phyloP scores from a whole-genome alignment of 345 rosid genomes.

The Aurinia saxatilis region DNA sequence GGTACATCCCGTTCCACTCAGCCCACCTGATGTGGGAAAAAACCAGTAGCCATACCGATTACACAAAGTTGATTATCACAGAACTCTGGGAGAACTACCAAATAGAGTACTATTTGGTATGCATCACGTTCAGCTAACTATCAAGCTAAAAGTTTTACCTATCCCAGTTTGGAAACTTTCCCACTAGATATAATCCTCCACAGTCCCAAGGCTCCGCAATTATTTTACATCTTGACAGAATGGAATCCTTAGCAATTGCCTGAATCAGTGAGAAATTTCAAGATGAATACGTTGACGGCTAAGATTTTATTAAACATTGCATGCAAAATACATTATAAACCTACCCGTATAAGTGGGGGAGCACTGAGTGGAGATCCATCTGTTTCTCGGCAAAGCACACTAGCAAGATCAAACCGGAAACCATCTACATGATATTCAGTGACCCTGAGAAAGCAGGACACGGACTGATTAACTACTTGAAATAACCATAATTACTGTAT shows the following conservation, averaged over 20 bases:
- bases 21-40: conserved; percentile 66
- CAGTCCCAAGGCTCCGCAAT: conserved; percentile 99
- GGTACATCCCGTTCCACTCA: conserved; percentile 96
- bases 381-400: conserved; percentile 86
- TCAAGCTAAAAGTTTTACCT: conserved; percentile 37
- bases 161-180: conserved; percentile 95
- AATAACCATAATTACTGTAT: neutral
- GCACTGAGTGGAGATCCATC: conserved; percentile 86
- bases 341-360: conserved; percentile 76
- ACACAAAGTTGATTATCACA: neutral
- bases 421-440: conserved; percentile 89
- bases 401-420: conserved; percentile 91
- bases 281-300: neutral
- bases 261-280: conserved; percentile 27
- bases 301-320: neutral
- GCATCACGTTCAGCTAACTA: neutral
- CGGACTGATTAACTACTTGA: neutral
- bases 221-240: conserved; percentile 78
- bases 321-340: conserved; percentile 16
- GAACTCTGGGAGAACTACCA: neutral
- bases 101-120: neutral
- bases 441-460: conserved; percentile 42
- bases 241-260: conserved; percentile 85
- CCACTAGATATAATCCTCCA: conserved; percentile 93
- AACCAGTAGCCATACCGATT: neutral